These are phyloP conservation scores for Ophiostoma australiae DNA, from an alignment of 2,329 filamentous ascomycete species.

Conservation along the genomic window DNA sequence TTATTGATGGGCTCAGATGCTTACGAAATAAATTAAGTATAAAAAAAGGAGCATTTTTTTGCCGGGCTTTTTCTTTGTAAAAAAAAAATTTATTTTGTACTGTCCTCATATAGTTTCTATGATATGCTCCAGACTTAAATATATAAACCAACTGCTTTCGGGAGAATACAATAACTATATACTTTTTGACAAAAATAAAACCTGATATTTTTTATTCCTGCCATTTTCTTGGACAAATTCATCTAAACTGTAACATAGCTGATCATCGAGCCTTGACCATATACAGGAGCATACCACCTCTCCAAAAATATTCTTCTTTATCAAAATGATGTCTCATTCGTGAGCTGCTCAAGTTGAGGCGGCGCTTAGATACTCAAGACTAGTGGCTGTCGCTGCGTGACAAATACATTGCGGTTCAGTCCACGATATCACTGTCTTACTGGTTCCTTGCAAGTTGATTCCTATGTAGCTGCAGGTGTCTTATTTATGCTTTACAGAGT, in stretches of 20 bases:
- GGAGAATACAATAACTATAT: too few relatives aligned
- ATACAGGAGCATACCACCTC: not conserved
- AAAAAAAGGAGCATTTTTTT: not conserved
- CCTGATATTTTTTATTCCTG: too few relatives aligned
- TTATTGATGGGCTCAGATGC: not conserved
- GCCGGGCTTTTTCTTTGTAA: too few relatives aligned
- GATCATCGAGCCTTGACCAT: too few relatives aligned
- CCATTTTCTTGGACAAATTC: too few relatives aligned
- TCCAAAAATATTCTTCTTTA: not conserved
- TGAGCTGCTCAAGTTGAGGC: not conserved
- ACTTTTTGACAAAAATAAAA: too few relatives aligned
- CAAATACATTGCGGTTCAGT: not conserved
- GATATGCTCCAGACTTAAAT: too few relatives aligned
- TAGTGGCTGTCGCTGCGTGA: slow-evolving; percentile 3
- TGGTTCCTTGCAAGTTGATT: not conserved
- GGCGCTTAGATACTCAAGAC: slow-evolving; percentile 17
- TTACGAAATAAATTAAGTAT: not conserved
- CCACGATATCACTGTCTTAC: not conserved
- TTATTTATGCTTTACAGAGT: not conserved
- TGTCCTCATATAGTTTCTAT: too few relatives aligned
- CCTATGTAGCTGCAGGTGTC: not conserved
- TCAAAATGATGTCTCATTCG: not conserved
- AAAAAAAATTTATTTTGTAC: too few relatives aligned
- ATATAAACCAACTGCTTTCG: too few relatives aligned
- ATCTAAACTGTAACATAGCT: too few relatives aligned